A percentile compares a stretch with the other conserved stretches of the same genome.
phyloP scores from a whole-genome alignment of 805 yeast genomes.

The Phaffomyces thermotolerans region DNA sequence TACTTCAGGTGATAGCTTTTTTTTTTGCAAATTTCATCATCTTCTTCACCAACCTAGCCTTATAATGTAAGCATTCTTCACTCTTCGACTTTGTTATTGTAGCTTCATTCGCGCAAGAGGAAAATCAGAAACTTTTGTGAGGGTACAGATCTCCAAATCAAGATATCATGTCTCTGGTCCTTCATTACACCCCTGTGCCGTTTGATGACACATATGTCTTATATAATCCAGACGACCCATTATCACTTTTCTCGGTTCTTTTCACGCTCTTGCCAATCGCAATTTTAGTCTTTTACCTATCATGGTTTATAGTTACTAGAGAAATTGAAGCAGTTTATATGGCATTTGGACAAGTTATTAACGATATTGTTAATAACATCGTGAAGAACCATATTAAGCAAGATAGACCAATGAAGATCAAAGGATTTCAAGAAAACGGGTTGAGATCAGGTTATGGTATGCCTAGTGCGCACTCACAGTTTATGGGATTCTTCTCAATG shows the following conservation, averaged over 20 bases:
- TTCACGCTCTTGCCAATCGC: conserved; percentile 78
- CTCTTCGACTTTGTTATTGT: too few relatives aligned
- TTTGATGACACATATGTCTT: conserved; percentile 83
- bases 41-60: too few relatives aligned
- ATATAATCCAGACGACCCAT: conserved; percentile 58
- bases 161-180: neutral
- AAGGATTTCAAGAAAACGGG: conserved; percentile 31
- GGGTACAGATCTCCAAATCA: too few relatives aligned
- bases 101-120: neutral
- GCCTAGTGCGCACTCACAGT: conserved; percentile 97
- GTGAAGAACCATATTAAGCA: conserved; percentile 59
- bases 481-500: conserved; percentile 78
- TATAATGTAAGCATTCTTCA: too few relatives aligned
- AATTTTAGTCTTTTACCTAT: conserved; percentile 66
- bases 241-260: conserved; percentile 59
- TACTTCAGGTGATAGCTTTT: too few relatives aligned
- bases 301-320: conserved; percentile 77
- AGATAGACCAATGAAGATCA: conserved; percentile 58
- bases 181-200: conserved; percentile 35
- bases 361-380: conserved; percentile 65
- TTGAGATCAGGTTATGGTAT: conserved; percentile 72
- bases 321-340: conserved; percentile 81
- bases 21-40: too few relatives aligned
- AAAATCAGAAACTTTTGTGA: neutral
- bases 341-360: conserved; percentile 78